phyloP scores from a whole-genome alignment of 805 yeast species.

The Candida morakotiae region DNA sequence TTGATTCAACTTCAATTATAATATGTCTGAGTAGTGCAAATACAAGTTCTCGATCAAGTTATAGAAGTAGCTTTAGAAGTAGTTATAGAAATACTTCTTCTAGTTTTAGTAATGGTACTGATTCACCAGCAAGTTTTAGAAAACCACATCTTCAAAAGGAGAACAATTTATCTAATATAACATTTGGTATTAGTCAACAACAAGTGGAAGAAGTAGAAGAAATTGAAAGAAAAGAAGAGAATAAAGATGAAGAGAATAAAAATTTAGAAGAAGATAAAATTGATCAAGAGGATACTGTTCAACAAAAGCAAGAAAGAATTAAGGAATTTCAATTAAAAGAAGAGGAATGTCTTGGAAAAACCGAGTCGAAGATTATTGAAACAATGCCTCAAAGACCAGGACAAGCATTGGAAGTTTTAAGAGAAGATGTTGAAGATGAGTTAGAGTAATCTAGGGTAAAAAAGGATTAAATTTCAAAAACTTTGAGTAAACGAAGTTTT shows the following conservation, averaged over 20 bases:
- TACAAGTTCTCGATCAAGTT: conserved; percentile 7
- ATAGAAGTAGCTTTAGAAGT: conserved; percentile 6
- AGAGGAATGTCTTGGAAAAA: neutral
- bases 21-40: conserved; percentile 6
- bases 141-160: neutral
- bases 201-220: too few species aligned
- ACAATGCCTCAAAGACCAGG: conserved; percentile 1
- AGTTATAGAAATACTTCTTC: conserved; percentile 3
- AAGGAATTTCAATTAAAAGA: neutral
- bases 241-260: neutral
- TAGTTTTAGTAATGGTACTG: conserved; percentile 4
- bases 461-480: too few species aligned
- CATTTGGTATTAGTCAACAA: neutral
- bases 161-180: neutral
- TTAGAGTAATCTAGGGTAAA: too few species aligned
- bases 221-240: too few species aligned
- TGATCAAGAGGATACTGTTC: neutral
- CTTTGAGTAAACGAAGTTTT: too few species aligned
- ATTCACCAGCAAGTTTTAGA: conserved; percentile 6
- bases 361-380: neutral
- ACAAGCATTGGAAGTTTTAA: conserved; percentile 3
- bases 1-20: conserved; percentile 9
- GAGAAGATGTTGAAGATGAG: neutral
- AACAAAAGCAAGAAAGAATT: too few species aligned
- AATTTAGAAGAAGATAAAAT: neutral